Conservation (phyloP, 805 yeast species). For the Zygoascus flipseniorum region DNA sequence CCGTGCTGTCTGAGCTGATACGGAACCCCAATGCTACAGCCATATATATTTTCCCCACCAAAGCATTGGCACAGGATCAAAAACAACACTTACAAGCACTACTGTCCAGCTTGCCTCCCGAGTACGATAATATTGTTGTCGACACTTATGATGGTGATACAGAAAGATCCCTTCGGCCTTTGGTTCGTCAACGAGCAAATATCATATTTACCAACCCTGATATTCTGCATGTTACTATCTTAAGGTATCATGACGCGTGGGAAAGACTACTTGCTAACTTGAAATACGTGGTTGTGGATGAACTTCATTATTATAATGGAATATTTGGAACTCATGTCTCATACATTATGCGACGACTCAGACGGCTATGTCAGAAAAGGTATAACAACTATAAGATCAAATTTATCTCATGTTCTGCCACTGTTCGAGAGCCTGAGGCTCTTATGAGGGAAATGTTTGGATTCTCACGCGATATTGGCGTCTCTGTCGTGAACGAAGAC, state of each 20-base stretch:
- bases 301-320: conserved; percentile 76
- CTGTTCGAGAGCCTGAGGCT: conserved; percentile 61
- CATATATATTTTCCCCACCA: conserved; percentile 89
- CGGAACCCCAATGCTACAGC: conserved; percentile 42
- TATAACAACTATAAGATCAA: conserved; percentile 44
- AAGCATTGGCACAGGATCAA: conserved; percentile 97
- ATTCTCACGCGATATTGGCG: conserved; percentile 21
- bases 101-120: conserved; percentile 38
- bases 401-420: conserved; percentile 91
- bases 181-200: conserved; percentile 54
- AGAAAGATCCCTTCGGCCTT: conserved; percentile 42
- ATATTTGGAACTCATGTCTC: conserved; percentile 92
- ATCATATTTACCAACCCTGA: conserved; percentile 94
- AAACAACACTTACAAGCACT: conserved; percentile 40
- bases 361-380: conserved; percentile 49
- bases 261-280: conserved; percentile 53
- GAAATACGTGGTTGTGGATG: conserved; percentile 71
- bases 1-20: conserved; percentile 45
- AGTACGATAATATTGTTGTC: conserved; percentile 32
- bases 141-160: conserved; percentile 96
- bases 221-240: conserved; percentile 73
- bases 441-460: conserved; percentile 77
- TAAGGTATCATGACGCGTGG: conserved; percentile 78
- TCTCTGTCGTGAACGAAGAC: conserved; percentile 53
- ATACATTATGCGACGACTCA: conserved; percentile 67